Base-by-base conservation (phyloP, 169 alveolate genomes). In the Plasmodium malariae region DNA sequence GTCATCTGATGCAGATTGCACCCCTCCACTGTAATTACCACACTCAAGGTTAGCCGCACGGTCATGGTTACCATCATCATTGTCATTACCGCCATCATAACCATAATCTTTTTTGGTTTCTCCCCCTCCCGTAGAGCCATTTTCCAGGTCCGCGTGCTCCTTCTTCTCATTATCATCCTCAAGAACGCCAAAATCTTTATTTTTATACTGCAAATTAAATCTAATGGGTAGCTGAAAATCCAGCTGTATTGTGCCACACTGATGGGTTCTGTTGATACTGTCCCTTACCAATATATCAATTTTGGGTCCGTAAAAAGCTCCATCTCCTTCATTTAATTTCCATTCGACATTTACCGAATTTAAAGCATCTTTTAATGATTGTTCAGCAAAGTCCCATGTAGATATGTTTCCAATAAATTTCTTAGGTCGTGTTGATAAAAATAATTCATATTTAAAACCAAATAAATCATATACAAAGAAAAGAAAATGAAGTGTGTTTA, bases 261-360 rank as follows among this genome's bases (percentile, higher is more conserved):
- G 99, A 88, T 98, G 99, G 14, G 96, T 96, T 54, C 99, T 95
- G 40, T 97, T 97, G n/a, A 98, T 88, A 26, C 99, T 99, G 92
- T 99, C 99, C 87, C 91, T 95, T 24, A 99, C 93, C 62, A 95
- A 91, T 21, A 99, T 97, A 94, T 99, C 99, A 87, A 99, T 99
- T 93, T 99, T 99, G 3, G 99, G 99, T 0, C 99, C 99, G 87
- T 99, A 99, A 93, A 99, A 99, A 26, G 99, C 99, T 3, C 99
- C 99, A 92, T 99, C 99, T 7, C 99, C 99, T 37, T 98, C 98
- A 91, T 99, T 99, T 24, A 97, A 72, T 71, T 96, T 96, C 99
- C 99, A 98, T 9, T 97, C 95, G 51, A 95, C 93, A 26, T 99
- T 99, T 24, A 96, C 94, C 43, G 88, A 94, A 63, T 98, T 95